A percentile compares a stretch with the other conserved stretches of the same genome.
Evolutionary conservation across 2,329 filamentous ascomycete genomes (phyloP).

Genomic region (Cylindrodendrum hubeiense): DNA sequence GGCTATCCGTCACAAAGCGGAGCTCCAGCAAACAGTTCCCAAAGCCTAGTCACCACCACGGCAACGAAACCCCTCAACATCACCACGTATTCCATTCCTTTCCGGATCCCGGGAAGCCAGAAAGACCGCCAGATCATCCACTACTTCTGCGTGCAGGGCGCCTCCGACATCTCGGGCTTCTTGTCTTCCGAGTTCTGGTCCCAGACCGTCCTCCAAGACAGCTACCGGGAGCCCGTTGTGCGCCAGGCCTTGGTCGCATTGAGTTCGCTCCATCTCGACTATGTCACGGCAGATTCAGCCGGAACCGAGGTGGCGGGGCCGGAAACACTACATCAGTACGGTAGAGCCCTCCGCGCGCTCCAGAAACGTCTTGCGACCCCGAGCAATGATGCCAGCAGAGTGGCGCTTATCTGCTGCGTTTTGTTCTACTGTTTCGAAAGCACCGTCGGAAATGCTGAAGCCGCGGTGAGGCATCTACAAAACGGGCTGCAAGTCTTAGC

Average conservation of each 20-base stretch:
- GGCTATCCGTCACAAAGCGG: slow-evolving; percentile 3
- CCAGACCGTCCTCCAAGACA: slow-evolving; percentile 18
- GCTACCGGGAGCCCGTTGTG: slow-evolving; percentile 18
- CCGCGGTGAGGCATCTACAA: slow-evolving; percentile 14
- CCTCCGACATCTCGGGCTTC: slow-evolving; percentile 19
- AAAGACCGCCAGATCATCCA: slow-evolving; percentile 23
- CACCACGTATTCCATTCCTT: slow-evolving; percentile 16
- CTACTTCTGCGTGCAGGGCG: slow-evolving; percentile 22
- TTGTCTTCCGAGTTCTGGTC: slow-evolving; percentile 19
- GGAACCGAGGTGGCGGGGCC: background rate
- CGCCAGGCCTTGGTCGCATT: slow-evolving; percentile 19
- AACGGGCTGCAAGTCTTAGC: slow-evolving; percentile 11
- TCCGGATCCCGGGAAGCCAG: slow-evolving; percentile 21
- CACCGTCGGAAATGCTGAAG: slow-evolving; percentile 5
- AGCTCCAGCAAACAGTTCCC: background rate
- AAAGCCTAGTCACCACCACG: background rate
- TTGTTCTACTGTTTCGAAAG: slow-evolving; percentile 25
- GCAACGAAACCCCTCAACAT: slow-evolving; percentile 10
- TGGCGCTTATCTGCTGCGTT: slow-evolving; percentile 17
- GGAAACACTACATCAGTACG: slow-evolving; percentile 10
- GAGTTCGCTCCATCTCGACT: slow-evolving; percentile 18
- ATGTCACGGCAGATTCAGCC: slow-evolving; percentile 1
- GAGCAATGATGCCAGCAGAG: background rate
- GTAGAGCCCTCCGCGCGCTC: slow-evolving; percentile 14
- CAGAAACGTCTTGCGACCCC: slow-evolving; percentile 3